These are phyloP conservation scores for Rubia balearica DNA, from an alignment of 305 asterid genomes.

Conservation along the genomic window DNA sequence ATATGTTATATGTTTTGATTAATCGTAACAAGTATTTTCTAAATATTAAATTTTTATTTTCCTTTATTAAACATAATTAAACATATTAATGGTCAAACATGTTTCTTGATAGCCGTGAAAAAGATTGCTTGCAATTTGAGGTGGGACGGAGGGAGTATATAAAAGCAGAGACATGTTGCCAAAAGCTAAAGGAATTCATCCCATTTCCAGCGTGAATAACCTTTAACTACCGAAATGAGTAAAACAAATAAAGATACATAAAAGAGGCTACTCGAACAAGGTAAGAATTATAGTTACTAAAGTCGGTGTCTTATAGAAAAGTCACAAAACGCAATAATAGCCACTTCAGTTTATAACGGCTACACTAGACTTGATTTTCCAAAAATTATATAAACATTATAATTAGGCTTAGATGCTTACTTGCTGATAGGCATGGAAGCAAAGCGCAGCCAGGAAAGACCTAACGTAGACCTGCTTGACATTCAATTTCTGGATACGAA, in stretches of 20 bases:
- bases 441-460: conserved; percentile 68
- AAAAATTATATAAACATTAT: background rate
- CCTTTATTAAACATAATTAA: too few relatives aligned
- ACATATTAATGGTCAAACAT: too few relatives aligned
- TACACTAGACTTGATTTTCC: background rate
- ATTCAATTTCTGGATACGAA: conserved; percentile 53
- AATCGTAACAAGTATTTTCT: too few relatives aligned
- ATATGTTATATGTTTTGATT: too few relatives aligned
- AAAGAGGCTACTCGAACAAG: background rate
- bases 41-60: too few relatives aligned
- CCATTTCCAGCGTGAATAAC: background rate
- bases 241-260: background rate
- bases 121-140: too few relatives aligned
- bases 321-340: conserved; percentile 4
- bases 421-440: conserved; percentile 98
- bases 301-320: background rate
- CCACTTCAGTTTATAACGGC: background rate
- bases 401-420: conserved; percentile 23
- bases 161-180: background rate
- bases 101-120: too few relatives aligned
- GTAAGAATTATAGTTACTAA: background rate
- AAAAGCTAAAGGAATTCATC: background rate
- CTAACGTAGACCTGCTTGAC: conserved; percentile 55
- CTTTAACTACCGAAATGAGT: too few relatives aligned
- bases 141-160: too few relatives aligned